Conservation (phyloP, 345 rosid genomes). For the Hibiscus trionum region DNA sequence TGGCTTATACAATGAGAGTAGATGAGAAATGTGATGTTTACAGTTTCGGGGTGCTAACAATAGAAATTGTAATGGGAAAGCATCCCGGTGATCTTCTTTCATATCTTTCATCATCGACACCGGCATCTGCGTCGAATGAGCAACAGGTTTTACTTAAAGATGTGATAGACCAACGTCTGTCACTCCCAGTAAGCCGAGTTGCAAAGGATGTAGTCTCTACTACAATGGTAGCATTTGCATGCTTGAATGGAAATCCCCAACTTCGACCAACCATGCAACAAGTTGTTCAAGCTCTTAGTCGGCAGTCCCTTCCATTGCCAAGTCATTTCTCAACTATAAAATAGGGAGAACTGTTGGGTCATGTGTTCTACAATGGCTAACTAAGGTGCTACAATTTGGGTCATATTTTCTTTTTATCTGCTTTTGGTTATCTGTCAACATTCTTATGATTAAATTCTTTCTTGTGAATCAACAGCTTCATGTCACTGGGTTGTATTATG, state of each 20-base stretch:
- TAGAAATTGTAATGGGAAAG: neutral
- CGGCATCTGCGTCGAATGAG: neutral
- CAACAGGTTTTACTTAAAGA: neutral
- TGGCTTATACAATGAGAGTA: neutral
- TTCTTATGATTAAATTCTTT: too few relatives aligned
- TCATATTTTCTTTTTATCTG: too few relatives aligned
- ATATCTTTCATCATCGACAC: neutral
- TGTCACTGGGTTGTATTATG: too few relatives aligned
- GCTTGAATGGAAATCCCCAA: neutral
- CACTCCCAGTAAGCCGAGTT: neutral
- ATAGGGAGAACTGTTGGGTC: neutral
- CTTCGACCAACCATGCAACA: neutral
- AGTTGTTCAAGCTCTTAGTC: neutral
- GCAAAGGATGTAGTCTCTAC: neutral
- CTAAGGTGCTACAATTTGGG: neutral
- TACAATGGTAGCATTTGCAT: neutral
- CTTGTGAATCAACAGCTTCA: too few relatives aligned
- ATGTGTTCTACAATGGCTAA: neutral
- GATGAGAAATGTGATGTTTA: conserved; percentile 1
- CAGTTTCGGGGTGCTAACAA: neutral
- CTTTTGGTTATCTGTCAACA: too few relatives aligned
- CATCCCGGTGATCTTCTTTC: conserved; percentile 1
- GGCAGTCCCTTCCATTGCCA: neutral
- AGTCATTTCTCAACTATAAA: neutral
- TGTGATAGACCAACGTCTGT: neutral